Conservation (phyloP, 192 early-diverging fungal species). For the Oehlia diaphana region DNA sequence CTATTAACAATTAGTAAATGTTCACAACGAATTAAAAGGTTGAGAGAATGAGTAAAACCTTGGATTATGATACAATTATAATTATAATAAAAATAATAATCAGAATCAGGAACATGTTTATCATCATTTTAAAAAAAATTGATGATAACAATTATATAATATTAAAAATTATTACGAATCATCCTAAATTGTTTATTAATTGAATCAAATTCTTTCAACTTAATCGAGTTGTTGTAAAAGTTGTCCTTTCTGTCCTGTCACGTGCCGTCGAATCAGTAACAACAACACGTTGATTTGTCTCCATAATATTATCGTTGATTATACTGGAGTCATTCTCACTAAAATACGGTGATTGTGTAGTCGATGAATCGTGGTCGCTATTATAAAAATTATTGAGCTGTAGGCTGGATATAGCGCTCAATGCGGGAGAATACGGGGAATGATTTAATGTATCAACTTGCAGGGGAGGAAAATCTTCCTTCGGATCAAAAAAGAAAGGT, state of each 20-base stretch:
- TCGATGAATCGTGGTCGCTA: background rate
- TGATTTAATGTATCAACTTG: background rate
- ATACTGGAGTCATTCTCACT: slow-evolving; percentile 1
- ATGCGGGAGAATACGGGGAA: background rate
- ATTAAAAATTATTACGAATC: background rate
- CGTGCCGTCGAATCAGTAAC: background rate
- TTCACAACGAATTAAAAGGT: too few relatives aligned
- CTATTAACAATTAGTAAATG: too few relatives aligned
- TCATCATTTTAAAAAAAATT: too few relatives aligned
- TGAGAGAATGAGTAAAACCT: too few relatives aligned
- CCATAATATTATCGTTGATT: background rate
- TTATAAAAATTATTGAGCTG: slow-evolving; percentile 3
- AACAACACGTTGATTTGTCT: background rate
- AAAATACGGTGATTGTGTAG: background rate
- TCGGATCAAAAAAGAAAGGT: slow-evolving; percentile 41
- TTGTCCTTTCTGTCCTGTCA: background rate
- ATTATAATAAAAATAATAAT: too few relatives aligned
- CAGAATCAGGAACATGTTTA: too few relatives aligned
- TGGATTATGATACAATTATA: too few relatives aligned
- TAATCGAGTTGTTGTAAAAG: background rate
- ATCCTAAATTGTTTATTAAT: background rate
- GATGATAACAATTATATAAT: background rate
- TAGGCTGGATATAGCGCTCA: background rate
- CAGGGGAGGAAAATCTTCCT: slow-evolving; percentile 36
- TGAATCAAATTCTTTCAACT: background rate